Base-by-base conservation (phyloP, 2,329 filamentous ascomycete species). In the Dactylellina cionopaga region DNA sequence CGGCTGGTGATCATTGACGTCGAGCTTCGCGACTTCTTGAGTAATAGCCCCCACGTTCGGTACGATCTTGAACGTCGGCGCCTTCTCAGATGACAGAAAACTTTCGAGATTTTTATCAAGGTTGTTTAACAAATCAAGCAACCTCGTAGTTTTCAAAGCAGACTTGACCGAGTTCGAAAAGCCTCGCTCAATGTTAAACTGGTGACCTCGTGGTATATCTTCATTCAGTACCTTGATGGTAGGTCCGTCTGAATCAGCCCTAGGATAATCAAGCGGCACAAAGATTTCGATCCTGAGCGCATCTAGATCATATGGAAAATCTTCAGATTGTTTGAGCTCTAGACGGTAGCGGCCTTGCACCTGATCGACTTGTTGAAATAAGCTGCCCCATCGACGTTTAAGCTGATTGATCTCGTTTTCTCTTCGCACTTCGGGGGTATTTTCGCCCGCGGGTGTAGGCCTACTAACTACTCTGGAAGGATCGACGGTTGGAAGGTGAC, bases 261-360 rank as follows among this genome's bases (percentile, higher is more conserved):
- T 66, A 33, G 47, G 73, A 46, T 55, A 65, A 13, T 58, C 55
- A 3, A 11, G 24, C 10, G 74, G 74, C 7, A 75, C 59, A 5
- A 27, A 66, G 33, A 75, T 25, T 49, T 66, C 64, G 31, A 75
- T 35, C 44, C 52, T 65, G 5, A 75, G 47, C 24, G 63, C 47
- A 54, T 74, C 65, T 25, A 75, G 56, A 55, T 73, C 60, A 63
- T 75, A 75, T 49, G 73, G 60, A 41, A 75, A 75, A 64, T 75
- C 74, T 27, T 73, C 69, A 25, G 46, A 55, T 35, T 73, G 69
- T 55, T 73, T 73, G 25, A 73, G 47, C 29, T 59, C 55, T 13
- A 73, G 58, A 31, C 47, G 44, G 31, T 73, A 66, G 5, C 66
- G 11, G 11, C 62, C 60, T 31, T 66, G 44, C 25, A 56, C 69